Base-by-base conservation (phyloP, 192 early-diverging fungal genomes). In the Lobosporangium transversale region DNA sequence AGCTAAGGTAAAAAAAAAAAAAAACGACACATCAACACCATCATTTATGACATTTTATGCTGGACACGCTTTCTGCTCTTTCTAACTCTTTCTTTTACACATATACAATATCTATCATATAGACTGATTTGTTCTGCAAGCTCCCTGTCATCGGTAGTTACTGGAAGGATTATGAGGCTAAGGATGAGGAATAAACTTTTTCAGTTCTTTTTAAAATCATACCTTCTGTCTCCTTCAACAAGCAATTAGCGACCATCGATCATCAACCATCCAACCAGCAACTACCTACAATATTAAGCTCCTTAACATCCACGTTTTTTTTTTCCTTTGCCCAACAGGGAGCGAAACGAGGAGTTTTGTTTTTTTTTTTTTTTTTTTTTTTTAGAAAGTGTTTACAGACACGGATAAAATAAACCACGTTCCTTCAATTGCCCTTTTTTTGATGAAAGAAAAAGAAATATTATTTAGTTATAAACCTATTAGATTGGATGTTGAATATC, bases 91-190 rank as follows among this genome's bases (percentile, higher is more conserved):
- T 43, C 32, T 55, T 58, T 44, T 36, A 10, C 55, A 62, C 43
- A 26, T 57, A 17, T 4, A n/a, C 23, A 8, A 8, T n/a, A 43
- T 51, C 26, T 29, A 2, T 26, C 33, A 37, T 15, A 24, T 58
- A 76, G 73, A 67, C 53, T 18, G 73, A 76, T 56, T 51, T 76
- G 23, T 76, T 76, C 73, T 76, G 73, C 73, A 76, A 76, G 73
- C 73, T 76, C 59, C 73, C 73, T 40, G 64, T 62, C 40, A 23
- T 76, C 32, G 73, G 73, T 59, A 43, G 27, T 59, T 76, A 76
- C 73, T 76, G 73, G 73, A 76, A 76, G 73, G 64, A 57, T 57
- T 76, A 67, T 47, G 73, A 61, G 58, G 73, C 64, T 53, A 76
- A 76, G 73, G 73, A 76, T 47, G 73, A 76, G 73, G 73, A 76